Conservation (phyloP, 2,329 filamentous ascomycete genomes). For the Penicillium sp. region DNA sequence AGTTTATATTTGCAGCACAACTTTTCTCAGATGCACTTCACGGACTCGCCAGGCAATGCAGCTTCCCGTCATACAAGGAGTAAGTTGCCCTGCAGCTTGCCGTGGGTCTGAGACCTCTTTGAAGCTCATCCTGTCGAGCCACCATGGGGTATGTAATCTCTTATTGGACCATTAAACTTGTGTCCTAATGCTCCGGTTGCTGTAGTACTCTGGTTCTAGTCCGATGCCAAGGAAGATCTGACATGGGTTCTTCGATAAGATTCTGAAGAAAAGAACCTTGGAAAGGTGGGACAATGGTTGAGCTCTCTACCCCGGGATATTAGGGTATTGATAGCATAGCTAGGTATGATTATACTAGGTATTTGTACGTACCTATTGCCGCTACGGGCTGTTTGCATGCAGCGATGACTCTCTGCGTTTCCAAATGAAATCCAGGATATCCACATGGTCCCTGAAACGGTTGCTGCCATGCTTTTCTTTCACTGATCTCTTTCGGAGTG, state of each 20-base stretch:
- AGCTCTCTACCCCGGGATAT: neutral
- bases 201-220: conserved; percentile 15
- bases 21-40: conserved; percentile 12
- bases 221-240: conserved; percentile 16
- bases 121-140: conserved; percentile 26
- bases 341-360: neutral
- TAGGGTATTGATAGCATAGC: neutral
- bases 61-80: conserved; percentile 31
- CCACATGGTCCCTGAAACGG: conserved; percentile 34
- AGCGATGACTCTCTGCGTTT: conserved; percentile 4
- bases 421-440: conserved; percentile 24
- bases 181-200: conserved; percentile 27
- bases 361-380: conserved; percentile 19
- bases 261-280: neutral
- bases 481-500: conserved; percentile 16
- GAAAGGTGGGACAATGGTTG: neutral
- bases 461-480: conserved; percentile 22
- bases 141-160: conserved; percentile 8
- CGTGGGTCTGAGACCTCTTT: conserved; percentile 36
- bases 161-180: conserved; percentile 26
- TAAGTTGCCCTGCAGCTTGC: conserved; percentile 31
- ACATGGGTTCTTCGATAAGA: conserved; percentile 5
- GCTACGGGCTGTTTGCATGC: conserved; percentile 32
- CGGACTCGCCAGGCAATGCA: conserved; percentile 28
- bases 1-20: conserved; percentile 22